These are phyloP conservation scores for Diaporthe eres DNA, from an alignment of 2,329 filamentous ascomycete genomes.

Conservation along the genomic window DNA sequence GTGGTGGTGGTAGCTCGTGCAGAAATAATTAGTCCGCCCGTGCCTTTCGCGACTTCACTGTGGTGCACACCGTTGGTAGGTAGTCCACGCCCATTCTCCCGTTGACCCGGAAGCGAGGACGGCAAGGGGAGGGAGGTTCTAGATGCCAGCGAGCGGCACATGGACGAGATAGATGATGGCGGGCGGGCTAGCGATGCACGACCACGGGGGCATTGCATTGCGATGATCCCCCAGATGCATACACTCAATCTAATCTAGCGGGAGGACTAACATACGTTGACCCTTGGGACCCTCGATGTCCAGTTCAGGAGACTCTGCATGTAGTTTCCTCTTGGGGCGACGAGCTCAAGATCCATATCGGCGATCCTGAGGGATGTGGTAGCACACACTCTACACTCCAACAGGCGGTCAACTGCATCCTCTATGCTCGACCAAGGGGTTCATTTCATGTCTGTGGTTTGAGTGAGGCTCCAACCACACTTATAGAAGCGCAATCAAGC, in stretches of 20 bases:
- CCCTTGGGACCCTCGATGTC: background rate
- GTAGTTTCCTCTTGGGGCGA: background rate
- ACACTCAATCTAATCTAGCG: background rate
- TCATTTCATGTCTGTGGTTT: background rate
- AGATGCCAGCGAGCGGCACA: slow-evolving; percentile 1
- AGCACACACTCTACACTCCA: background rate
- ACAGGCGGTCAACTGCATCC: background rate
- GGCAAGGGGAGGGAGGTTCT: background rate
- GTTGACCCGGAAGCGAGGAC: slow-evolving; percentile 21
- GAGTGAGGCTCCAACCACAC: background rate
- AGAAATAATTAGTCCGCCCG: background rate
- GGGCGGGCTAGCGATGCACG: slow-evolving; percentile 23
- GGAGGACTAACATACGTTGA: background rate
- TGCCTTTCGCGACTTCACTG: background rate
- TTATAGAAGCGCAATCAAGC: background rate
- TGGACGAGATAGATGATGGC: slow-evolving; percentile 22
- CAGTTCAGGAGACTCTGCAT: background rate
- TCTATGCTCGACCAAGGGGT: background rate
- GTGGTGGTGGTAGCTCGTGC: background rate
- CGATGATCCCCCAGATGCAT: background rate
- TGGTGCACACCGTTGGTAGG: background rate
- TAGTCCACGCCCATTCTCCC: background rate
- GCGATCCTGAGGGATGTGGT: background rate
- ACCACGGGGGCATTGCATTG: slow-evolving; percentile 12
- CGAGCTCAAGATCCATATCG: background rate